A percentile compares a stretch with the other conserved stretches of the same genome.
These are phyloP conservation scores for Wickerhamomyces sp. DNA, from an alignment of 1,139 yeast genomes.

Conservation along the genomic window DNA sequence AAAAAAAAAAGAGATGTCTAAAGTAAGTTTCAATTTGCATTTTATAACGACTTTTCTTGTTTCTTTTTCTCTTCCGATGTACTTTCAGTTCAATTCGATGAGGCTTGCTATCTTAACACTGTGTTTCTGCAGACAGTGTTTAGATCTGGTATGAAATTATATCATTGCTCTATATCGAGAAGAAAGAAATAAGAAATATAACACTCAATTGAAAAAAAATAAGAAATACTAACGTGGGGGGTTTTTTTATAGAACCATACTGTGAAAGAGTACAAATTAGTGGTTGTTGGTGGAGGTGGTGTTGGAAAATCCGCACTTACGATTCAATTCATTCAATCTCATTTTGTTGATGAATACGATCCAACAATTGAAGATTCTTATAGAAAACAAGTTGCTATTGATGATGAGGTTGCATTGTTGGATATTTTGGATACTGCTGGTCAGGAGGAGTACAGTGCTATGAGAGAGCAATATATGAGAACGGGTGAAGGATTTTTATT, in stretches of 20 bases:
- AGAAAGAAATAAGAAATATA: too few relatives aligned
- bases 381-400: conserved; percentile 74
- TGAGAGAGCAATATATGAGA: conserved; percentile 92
- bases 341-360: conserved; percentile 93
- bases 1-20: too few relatives aligned
- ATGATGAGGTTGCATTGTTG: conserved; percentile 70
- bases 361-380: conserved; percentile 95
- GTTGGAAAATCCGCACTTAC: conserved; percentile 97
- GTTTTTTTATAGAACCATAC: conserved; percentile 16
- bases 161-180: background rate
- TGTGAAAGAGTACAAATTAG: conserved; percentile 70
- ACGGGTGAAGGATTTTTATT: conserved; percentile 88
- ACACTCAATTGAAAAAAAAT: too few relatives aligned
- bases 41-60: too few relatives aligned
- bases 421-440: conserved; percentile 97
- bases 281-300: conserved; percentile 98
- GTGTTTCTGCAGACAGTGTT: too few relatives aligned
- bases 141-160: background rate
- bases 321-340: conserved; percentile 83
- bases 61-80: too few relatives aligned
- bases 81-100: too few relatives aligned
- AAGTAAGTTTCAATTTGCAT: too few relatives aligned
- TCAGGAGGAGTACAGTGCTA: conserved; percentile 93
- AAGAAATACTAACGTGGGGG: too few relatives aligned
- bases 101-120: too few relatives aligned